Percentiles rank a stretch among this genome's conserved stretches.
Evolutionary conservation across 2,329 filamentous ascomycete species (phyloP).

Genomic region (Pseudogymnoascus sp.): DNA sequence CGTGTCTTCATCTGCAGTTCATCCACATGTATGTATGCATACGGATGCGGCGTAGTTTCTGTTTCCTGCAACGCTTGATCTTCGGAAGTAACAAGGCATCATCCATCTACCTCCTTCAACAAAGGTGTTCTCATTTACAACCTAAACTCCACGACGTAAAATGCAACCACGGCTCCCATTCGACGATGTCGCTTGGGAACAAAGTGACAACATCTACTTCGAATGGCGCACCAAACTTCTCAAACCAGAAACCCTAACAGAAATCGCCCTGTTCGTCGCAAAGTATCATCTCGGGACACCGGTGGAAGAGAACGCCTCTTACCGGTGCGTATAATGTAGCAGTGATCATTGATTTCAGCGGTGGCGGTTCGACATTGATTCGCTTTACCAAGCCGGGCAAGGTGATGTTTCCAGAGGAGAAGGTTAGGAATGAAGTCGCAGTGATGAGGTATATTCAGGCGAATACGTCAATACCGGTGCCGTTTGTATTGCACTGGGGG

Average conservation of each 20-base stretch:
- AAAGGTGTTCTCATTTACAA: neutral
- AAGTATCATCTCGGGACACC: neutral
- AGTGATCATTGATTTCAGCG: neutral
- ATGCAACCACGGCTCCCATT: neutral
- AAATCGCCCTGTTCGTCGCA: neutral
- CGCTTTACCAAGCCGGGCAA: slow-evolving; percentile 14
- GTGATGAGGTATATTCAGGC: slow-evolving; percentile 14
- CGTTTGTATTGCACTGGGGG: slow-evolving; percentile 18
- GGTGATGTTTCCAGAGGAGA: slow-evolving; percentile 14
- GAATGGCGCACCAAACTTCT: neutral
- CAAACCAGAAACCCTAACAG: neutral
- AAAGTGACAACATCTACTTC: neutral
- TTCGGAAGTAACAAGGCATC: neutral
- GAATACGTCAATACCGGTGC: slow-evolving; percentile 15
- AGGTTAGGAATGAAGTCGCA: slow-evolving; percentile 14
- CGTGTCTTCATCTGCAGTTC: neutral
- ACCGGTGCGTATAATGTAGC: neutral
- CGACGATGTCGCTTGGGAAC: neutral
- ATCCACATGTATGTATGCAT: neutral
- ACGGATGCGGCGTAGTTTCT: neutral
- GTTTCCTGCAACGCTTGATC: neutral
- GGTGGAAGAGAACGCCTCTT: neutral
- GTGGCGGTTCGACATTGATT: neutral
- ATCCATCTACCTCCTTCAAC: neutral
- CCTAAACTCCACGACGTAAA: neutral